Evolutionary conservation across 2,329 filamentous ascomycete species (phyloP).

Genomic region (Xylaria sp.): DNA sequence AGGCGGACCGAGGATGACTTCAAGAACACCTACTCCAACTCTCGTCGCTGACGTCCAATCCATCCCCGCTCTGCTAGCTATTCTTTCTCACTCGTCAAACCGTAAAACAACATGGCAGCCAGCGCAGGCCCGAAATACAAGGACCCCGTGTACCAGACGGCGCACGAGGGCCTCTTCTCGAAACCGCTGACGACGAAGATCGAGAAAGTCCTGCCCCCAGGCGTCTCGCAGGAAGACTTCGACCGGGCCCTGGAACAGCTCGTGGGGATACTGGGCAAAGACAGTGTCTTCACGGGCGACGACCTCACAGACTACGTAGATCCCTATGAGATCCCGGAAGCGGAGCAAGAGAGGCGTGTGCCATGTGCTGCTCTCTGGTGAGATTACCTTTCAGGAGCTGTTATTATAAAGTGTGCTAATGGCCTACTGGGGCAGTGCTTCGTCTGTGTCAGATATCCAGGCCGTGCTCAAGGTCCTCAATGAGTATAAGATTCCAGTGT

Average conservation of each 20-base stretch:
- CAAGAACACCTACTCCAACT: neutral
- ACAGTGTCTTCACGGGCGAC: conserved; percentile 43
- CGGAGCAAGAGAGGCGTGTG: conserved; percentile 42
- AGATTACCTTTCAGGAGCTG: conserved; percentile 1
- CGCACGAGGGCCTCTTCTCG: conserved; percentile 45
- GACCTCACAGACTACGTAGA: conserved; percentile 48
- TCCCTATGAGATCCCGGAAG: conserved; percentile 49
- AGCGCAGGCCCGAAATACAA: conserved; percentile 36
- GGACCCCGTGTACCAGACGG: conserved; percentile 45
- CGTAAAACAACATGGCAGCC: conserved; percentile 7
- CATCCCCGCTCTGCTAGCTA: neutral
- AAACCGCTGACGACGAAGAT: conserved; percentile 42
- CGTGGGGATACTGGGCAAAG: conserved; percentile 39
- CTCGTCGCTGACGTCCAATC: neutral
- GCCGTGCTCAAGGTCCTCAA: conserved; percentile 38
- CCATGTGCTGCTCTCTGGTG: conserved; percentile 48
- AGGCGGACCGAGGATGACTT: neutral
- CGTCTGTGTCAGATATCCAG: conserved; percentile 37
- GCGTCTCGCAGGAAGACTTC: conserved; percentile 42
- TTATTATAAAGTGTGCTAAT: neutral
- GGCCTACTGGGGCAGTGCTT: conserved; percentile 34
- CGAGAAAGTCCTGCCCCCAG: conserved; percentile 44
- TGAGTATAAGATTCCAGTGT: conserved; percentile 33
- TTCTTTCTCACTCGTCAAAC: neutral
- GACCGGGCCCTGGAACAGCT: conserved; percentile 41